A percentile compares a stretch with the other conserved stretches of the same genome.
Evolutionary conservation across 352 stramenopile species (phyloP).

Genomic region (Phytophthora quininea): DNA sequence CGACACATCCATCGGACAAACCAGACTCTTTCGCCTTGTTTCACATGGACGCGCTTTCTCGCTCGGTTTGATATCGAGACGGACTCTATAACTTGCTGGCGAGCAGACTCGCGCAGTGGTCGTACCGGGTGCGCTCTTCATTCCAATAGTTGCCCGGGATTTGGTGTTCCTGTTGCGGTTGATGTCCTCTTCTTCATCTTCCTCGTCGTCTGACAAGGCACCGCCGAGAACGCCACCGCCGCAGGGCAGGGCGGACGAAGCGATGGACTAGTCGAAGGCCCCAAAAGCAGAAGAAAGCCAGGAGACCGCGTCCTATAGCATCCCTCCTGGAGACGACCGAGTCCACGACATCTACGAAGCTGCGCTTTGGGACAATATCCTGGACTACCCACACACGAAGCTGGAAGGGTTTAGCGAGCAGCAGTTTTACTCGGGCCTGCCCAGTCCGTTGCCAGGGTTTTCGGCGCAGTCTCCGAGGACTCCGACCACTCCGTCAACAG

Average conservation of each 20-base stretch:
- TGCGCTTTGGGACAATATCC: conserved; percentile 39
- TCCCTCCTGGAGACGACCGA: conserved; percentile 34
- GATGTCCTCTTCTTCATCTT: conserved; percentile 6
- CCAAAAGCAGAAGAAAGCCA: neutral
- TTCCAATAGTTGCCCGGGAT: neutral
- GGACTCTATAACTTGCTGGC: too few species aligned
- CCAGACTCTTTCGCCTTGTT: neutral
- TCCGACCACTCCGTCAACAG: conserved; percentile 7
- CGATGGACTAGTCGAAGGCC: neutral
- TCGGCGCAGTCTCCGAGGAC: conserved; percentile 19
- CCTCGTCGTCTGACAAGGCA: conserved; percentile 4
- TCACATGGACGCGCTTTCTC: neutral
- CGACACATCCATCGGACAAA: neutral
- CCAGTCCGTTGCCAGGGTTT: conserved; percentile 30
- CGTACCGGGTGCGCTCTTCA: neutral
- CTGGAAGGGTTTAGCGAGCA: conserved; percentile 37
- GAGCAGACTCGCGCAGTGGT: too few species aligned
- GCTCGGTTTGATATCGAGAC: neutral
- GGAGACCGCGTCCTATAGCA: neutral
- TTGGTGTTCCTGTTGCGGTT: neutral
- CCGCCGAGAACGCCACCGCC: neutral
- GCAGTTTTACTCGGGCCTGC: conserved; percentile 45
- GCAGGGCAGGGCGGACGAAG: neutral
- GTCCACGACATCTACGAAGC: conserved; percentile 54
- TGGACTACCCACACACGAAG: conserved; percentile 36